Conservation (phyloP, 1,284 basidiomycete genomes). For the Fomitopsis betulina region DNA sequence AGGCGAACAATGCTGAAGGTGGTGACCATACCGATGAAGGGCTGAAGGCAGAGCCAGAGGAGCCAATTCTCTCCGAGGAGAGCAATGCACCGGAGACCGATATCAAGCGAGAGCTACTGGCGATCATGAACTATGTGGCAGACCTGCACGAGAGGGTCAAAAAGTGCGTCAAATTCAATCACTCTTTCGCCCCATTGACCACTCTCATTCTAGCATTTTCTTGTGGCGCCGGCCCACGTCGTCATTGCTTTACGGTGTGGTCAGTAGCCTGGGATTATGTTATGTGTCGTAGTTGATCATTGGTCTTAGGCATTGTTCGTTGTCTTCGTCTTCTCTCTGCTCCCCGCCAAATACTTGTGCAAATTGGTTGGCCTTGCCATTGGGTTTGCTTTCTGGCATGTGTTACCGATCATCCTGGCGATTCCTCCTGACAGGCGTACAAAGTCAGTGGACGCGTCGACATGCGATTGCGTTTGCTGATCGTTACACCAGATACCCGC, state of each 20-base stretch:
- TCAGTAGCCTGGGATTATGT: slow-evolving; percentile 25
- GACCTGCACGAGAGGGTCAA: slow-evolving; percentile 64
- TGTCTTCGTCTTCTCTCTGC: slow-evolving; percentile 36
- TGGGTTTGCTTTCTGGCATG: slow-evolving; percentile 61
- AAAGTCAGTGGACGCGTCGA: slow-evolving; percentile 32
- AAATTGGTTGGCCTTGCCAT: slow-evolving; percentile 41
- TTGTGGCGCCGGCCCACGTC: slow-evolving; percentile 54
- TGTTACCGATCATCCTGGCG: slow-evolving; percentile 49
- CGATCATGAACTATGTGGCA: slow-evolving; percentile 41
- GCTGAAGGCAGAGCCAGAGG: slow-evolving; percentile 11
- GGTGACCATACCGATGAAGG: slow-evolving; percentile 21
- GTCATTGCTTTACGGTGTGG: slow-evolving; percentile 44
- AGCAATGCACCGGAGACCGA: slow-evolving; percentile 29
- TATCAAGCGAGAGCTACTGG: slow-evolving; percentile 39
- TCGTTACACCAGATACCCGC: slow-evolving; percentile 31
- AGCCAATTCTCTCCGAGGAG: neutral
- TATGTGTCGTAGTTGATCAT: slow-evolving; percentile 2
- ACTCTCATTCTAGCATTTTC: slow-evolving; percentile 42
- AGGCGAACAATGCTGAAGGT: neutral
- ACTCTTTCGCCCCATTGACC: neutral
- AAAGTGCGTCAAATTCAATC: slow-evolving; percentile 42
- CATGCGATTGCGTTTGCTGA: neutral
- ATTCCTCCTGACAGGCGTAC: slow-evolving; percentile 41
- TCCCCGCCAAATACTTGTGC: slow-evolving; percentile 46
- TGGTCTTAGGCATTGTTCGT: slow-evolving; percentile 29